phyloP scores from a whole-genome alignment of 2,329 filamentous ascomycete genomes.

The Helicocarpus griseus region DNA sequence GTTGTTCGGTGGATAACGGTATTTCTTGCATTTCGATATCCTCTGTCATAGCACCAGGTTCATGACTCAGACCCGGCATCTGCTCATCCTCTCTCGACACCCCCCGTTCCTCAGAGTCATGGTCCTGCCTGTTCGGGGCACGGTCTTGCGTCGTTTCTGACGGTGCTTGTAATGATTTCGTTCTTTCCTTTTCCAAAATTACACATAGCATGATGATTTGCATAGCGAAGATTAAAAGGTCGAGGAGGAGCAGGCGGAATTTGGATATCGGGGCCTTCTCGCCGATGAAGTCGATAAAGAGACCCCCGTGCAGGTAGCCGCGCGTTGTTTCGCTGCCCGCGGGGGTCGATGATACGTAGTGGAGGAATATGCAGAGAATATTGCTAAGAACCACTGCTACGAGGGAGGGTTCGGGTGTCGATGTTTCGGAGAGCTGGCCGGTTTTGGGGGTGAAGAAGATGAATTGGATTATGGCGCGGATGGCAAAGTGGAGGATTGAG shows the following conservation, averaged over 20 bases:
- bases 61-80: neutral
- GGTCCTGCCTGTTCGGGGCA: conserved; percentile 36
- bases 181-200: conserved; percentile 42
- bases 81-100: conserved; percentile 32
- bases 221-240: conserved; percentile 44
- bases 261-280: conserved; percentile 49
- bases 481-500: conserved; percentile 47
- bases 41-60: conserved; percentile 20
- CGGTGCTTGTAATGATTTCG: conserved; percentile 19
- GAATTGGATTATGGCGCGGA: conserved; percentile 47
- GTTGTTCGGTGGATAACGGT: conserved; percentile 11
- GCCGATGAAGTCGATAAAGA: conserved; percentile 57
- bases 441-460: conserved; percentile 52
- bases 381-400: conserved; percentile 47
- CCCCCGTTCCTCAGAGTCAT: conserved; percentile 52
- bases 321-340: conserved; percentile 42
- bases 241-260: conserved; percentile 42
- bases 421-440: conserved; percentile 37
- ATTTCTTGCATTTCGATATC: conserved; percentile 34
- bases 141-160: conserved; percentile 11
- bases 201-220: conserved; percentile 50
- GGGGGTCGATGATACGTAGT: conserved; percentile 45
- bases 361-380: conserved; percentile 46
- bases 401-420: conserved; percentile 42
- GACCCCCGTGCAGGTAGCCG: conserved; percentile 51